Conservation (phyloP, 1,284 basidiomycete species). For the Moesziomyces aphidis region DNA sequence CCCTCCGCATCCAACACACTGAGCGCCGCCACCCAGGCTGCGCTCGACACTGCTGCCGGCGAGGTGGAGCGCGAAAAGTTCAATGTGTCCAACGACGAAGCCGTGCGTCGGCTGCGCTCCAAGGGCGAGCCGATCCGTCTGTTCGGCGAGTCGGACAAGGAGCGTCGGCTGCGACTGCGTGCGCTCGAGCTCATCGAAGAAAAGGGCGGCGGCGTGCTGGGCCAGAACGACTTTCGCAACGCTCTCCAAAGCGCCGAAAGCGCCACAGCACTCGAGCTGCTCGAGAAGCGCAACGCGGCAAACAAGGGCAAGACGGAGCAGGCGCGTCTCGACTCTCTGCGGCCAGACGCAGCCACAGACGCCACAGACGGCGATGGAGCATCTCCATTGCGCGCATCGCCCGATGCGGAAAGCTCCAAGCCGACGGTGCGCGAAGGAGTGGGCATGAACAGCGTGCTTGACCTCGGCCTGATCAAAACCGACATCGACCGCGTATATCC, state of each 20-base stretch:
- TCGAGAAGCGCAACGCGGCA: conserved; percentile 70
- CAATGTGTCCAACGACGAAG: conserved; percentile 94
- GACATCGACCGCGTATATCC: conserved; percentile 98
- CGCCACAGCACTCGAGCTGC: conserved; percentile 73
- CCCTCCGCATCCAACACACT: conserved; percentile 8
- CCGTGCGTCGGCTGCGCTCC: conserved; percentile 83
- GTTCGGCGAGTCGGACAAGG: conserved; percentile 95
- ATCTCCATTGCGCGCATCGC: background rate
- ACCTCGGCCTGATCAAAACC: conserved; percentile 81
- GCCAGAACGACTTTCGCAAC: conserved; percentile 85
- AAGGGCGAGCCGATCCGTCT: conserved; percentile 94
- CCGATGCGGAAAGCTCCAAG: conserved; percentile 4
- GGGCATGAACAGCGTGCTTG: conserved; percentile 62
- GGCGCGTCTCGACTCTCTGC: conserved; percentile 13
- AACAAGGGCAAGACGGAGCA: conserved; percentile 49
- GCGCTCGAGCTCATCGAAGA: conserved; percentile 87
- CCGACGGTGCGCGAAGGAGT: conserved; percentile 47
- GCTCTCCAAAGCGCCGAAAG: conserved; percentile 86
- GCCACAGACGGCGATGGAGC: conserved; percentile 6
- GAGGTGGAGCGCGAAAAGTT: conserved; percentile 71
- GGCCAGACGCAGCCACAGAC: conserved; percentile 3
- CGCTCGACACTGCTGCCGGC: conserved; percentile 20
- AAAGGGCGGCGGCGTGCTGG: conserved; percentile 40
- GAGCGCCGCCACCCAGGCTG: conserved; percentile 17
- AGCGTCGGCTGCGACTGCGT: conserved; percentile 85